Base-by-base conservation (phyloP, 257 asterid genomes). In the Knoxia roxburghii region DNA sequence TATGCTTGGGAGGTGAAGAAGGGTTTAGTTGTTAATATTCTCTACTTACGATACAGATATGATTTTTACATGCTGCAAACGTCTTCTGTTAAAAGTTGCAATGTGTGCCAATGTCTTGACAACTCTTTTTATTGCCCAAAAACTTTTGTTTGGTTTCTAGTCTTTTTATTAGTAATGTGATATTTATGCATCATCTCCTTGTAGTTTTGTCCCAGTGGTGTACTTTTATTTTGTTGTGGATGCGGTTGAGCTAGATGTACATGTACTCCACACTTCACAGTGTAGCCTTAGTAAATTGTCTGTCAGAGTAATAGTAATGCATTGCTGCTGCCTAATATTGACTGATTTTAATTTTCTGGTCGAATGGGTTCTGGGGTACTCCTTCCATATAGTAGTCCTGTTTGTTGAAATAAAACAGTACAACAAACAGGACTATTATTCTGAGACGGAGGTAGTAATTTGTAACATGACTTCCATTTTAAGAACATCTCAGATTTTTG, bases 111-210 rank as follows among this genome's bases (percentile, higher is more conserved):
- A 26, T 39, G 58, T 13, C 46, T 11, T 6, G n/a, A 14, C 53
- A 48, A 14, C 59, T 32, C 12, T 45, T 7, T 57, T 11, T 11
- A 35, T 17, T 35, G 29, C 40, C 21, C 64, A 48, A 26, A 32
- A 21, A 61, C 32, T 21, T 69, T 64, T 23, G 61, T 33, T 68
- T 68, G 55, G 8, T 48, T 10, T 23, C 20, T 69, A 30, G 30
- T 13, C 17, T 13, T 17, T 15, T 9, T 48, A 58, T 30, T 59
- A 10, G 5, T 12, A 24, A 1, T 11, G 46, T 24, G 26, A 60
- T 30, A 33, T 45, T 30, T 20, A 21, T 23, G 54, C 49, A 40
- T 58, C 23, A 27, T 57, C 57, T 37, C 7, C 59, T 13, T 68
- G 59, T 63, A 52, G 32, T 67, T 53, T 6, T 53, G 5, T 33